These are phyloP conservation scores for Telfairia occidentalis DNA, from an alignment of 331 rosid species.

Conservation along the genomic window DNA sequence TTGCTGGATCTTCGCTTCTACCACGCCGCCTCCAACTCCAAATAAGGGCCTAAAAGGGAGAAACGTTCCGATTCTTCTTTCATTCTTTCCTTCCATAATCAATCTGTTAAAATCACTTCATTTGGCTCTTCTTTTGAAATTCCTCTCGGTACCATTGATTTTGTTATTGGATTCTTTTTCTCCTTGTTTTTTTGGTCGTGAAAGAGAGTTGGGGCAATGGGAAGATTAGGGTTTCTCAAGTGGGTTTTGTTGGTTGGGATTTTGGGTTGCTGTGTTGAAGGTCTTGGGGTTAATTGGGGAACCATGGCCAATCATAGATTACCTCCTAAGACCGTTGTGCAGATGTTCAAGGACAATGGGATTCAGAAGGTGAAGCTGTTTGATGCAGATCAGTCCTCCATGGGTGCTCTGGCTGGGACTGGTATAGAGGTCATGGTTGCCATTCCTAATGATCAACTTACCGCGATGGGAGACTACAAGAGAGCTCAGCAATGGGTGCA, in stretches of 20 bases:
- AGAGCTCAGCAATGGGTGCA: constrained; percentile 76
- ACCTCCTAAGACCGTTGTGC: constrained; percentile 64
- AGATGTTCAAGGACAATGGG: constrained; percentile 81
- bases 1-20: constrained; percentile 30
- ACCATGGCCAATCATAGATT: constrained; percentile 68
- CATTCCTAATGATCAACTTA: constrained; percentile 82
- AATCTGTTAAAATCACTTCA: neutral
- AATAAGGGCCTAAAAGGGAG: neutral
- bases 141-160: neutral
- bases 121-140: neutral
- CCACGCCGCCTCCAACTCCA: neutral
- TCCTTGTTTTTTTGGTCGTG: neutral
- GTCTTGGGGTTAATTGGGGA: constrained; percentile 96
- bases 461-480: constrained; percentile 38
- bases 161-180: neutral
- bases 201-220: constrained; percentile 24
- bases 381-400: constrained; percentile 63
- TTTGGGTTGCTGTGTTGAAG: constrained; percentile 34
- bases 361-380: constrained; percentile 86
- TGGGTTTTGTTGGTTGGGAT: constrained; percentile 29
- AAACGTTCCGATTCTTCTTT: neutral
- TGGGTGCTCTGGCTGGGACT: constrained; percentile 68
- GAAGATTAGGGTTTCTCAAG: constrained; percentile 15
- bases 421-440: constrained; percentile 93
- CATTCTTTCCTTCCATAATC: neutral